Conservation (phyloP, 495 filamentous ascomycete genomes). For the Neurospora intermedia region DNA sequence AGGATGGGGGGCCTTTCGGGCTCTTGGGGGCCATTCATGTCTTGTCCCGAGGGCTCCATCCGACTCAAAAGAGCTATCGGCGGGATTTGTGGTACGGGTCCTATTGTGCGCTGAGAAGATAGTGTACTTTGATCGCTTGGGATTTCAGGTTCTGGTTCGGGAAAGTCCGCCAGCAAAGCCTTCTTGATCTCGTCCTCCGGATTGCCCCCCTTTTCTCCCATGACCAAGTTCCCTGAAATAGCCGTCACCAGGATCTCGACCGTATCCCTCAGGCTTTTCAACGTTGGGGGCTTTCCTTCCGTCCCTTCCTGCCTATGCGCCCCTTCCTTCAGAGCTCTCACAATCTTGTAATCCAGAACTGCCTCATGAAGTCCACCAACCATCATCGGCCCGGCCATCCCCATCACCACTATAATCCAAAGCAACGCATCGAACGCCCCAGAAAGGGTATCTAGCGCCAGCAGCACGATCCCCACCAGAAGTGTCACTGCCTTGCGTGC, state of each 20-base stretch:
- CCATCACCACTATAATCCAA: conserved; percentile 3
- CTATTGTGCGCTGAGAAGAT: not conserved
- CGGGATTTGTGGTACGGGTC: not conserved
- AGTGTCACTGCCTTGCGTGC: not conserved
- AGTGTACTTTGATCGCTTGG: not conserved
- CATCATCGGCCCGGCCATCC: conserved; percentile 4
- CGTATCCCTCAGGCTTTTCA: not conserved
- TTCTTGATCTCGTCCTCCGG: not conserved
- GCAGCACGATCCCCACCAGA: not conserved
- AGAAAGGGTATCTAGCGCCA: not conserved
- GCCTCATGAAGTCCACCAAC: conserved; percentile 2
- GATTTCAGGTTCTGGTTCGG: not conserved
- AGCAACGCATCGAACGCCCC: not conserved
- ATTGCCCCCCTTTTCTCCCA: not conserved
- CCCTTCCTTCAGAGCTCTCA: not conserved
- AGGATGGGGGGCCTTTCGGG: not conserved
- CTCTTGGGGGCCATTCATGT: not conserved
- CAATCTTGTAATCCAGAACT: not conserved
- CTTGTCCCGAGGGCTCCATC: not conserved
- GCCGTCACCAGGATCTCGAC: not conserved
- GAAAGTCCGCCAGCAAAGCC: not conserved
- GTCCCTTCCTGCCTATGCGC: not conserved
- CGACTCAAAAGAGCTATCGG: not conserved
- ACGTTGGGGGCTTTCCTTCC: not conserved
- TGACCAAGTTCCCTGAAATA: not conserved